Evolutionary conservation across 2,329 filamentous ascomycete genomes (phyloP).

Genomic region (Emmonsiellopsis sp.): DNA sequence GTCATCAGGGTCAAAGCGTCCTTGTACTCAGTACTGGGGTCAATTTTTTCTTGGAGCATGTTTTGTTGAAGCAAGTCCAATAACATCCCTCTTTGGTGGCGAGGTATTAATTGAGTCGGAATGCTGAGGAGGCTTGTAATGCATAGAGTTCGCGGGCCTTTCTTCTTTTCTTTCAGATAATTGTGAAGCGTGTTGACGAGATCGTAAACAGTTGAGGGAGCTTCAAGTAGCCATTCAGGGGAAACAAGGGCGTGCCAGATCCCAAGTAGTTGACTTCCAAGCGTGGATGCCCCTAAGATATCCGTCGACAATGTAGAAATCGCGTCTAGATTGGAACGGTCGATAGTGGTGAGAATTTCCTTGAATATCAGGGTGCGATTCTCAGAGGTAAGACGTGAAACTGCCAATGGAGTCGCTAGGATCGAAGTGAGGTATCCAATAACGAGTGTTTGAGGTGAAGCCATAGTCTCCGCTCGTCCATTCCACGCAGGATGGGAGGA

Average conservation of each 20-base stretch:
- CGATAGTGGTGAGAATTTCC: slow-evolving; percentile 18
- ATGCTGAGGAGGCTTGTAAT: slow-evolving; percentile 28
- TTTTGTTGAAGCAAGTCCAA: slow-evolving; percentile 26
- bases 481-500: slow-evolving; percentile 25
- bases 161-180: slow-evolving; percentile 20
- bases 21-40: slow-evolving; percentile 13
- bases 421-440: slow-evolving; percentile 27
- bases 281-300: background rate
- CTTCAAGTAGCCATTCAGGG: slow-evolving; percentile 29
- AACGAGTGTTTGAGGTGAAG: slow-evolving; percentile 16
- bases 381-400: slow-evolving; percentile 21
- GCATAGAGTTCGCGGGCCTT: slow-evolving; percentile 18
- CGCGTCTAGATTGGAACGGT: background rate
- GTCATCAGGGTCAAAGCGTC: slow-evolving; percentile 31
- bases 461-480: slow-evolving; percentile 27
- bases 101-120: slow-evolving; percentile 26
- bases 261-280: slow-evolving; percentile 20
- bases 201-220: slow-evolving; percentile 24
- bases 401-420: slow-evolving; percentile 21
- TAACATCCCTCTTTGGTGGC: slow-evolving; percentile 25
- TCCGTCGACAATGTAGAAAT: background rate
- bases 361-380: slow-evolving; percentile 23
- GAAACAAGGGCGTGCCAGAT: slow-evolving; percentile 30
- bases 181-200: slow-evolving; percentile 25
- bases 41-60: slow-evolving; percentile 18